phyloP scores from a whole-genome alignment of 805 yeast species.

The Middelhovenomyces tepae region DNA sequence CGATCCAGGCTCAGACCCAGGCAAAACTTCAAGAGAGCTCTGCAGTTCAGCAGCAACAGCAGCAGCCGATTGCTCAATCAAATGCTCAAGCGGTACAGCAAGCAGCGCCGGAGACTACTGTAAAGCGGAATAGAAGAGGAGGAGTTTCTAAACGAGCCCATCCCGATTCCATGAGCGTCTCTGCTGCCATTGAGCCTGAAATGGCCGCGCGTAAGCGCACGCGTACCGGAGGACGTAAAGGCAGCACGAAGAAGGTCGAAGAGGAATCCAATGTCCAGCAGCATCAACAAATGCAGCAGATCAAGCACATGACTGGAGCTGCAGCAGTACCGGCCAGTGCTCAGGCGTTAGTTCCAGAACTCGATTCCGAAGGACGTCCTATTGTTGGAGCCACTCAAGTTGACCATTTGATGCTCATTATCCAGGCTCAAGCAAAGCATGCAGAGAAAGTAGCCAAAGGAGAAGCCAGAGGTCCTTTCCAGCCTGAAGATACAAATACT shows the following conservation, averaged over 20 bases:
- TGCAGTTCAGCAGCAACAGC: conserved; percentile 1
- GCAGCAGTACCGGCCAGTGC: background rate
- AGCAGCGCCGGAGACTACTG: background rate
- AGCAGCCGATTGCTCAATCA: conserved; percentile 2
- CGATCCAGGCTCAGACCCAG: conserved; percentile 1
- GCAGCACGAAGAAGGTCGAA: background rate
- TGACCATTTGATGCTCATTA: conserved; percentile 83
- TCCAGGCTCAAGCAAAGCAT: conserved; percentile 75
- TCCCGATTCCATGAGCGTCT: no score
- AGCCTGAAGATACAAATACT: conserved; percentile 12
- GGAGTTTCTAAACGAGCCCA: background rate
- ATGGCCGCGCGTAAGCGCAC: background rate
- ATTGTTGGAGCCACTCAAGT: conserved; percentile 79
- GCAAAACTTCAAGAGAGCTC: conserved; percentile 1
- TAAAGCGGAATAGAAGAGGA: background rate
- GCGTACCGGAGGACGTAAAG: background rate
- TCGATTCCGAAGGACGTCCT: conserved; percentile 32
- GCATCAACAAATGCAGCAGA: background rate
- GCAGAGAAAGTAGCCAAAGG: conserved; percentile 61
- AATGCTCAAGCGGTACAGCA: background rate
- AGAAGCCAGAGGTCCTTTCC: conserved; percentile 42
- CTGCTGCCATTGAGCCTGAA: no score
- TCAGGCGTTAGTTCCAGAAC: background rate
- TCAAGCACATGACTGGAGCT: background rate
- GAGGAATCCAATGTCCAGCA: background rate